phyloP scores from a whole-genome alignment of 192 early-diverging fungal species.

The Entomortierella lignicola region DNA sequence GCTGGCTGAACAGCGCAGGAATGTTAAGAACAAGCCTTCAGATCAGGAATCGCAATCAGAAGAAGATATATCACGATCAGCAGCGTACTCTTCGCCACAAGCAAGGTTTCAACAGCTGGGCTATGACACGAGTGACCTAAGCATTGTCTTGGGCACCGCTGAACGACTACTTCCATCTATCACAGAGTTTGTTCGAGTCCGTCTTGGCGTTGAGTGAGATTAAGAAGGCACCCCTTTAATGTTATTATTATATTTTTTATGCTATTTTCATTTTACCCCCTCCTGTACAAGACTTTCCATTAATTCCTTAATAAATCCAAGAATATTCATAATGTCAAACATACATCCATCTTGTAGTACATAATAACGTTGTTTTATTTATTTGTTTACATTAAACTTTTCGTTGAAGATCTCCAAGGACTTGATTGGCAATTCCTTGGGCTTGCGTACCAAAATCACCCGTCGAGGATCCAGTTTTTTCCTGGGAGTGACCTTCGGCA shows the following conservation, averaged over 20 bases:
- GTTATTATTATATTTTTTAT: background rate
- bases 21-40: background rate
- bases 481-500: conserved; percentile 13
- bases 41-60: conserved; percentile 3
- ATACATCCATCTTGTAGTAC: no score
- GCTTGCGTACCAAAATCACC: conserved; percentile 17
- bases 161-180: conserved; percentile 60
- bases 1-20: conserved; percentile 16
- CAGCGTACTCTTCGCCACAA: conserved; percentile 4
- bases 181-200: conserved; percentile 54
- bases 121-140: conserved; percentile 50
- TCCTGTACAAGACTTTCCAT: background rate
- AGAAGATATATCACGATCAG: conserved; percentile 7
- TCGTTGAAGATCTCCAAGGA: conserved; percentile 5
- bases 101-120: conserved; percentile 44
- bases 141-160: conserved; percentile 59
- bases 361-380: no score
- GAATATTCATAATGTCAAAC: no score
- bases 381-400: background rate
- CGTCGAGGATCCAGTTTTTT: conserved; percentile 12
- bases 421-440: conserved; percentile 14
- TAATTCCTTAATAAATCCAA: background rate
- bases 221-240: background rate
- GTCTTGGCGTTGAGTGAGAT: conserved; percentile 37
- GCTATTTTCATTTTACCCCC: no score